These are phyloP conservation scores for Pichia sp. DNA, from an alignment of 1,139 yeast species.

Conservation along the genomic window DNA sequence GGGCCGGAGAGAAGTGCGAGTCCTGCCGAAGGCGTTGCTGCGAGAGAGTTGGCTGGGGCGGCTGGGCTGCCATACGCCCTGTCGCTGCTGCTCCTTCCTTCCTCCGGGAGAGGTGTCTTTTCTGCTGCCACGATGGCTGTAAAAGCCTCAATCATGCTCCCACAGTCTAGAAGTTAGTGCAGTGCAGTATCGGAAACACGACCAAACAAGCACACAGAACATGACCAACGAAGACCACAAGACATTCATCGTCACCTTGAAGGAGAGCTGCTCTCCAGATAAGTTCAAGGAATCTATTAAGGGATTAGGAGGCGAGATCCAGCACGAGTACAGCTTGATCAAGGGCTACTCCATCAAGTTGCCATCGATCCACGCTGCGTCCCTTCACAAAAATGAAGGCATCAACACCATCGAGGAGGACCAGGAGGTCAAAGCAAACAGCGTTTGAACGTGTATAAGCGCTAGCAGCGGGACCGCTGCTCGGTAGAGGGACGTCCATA, in stretches of 20 bases:
- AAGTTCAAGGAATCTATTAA: constrained; percentile 29
- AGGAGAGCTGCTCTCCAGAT: constrained; percentile 18
- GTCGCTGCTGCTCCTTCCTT: too few relatives aligned
- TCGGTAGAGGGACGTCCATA: background rate
- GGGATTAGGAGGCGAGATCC: constrained; percentile 58
- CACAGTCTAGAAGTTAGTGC: background rate
- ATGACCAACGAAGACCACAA: constrained; percentile 14
- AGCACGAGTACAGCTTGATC: constrained; percentile 61
- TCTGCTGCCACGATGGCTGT: too few relatives aligned
- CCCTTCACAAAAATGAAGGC: constrained; percentile 42
- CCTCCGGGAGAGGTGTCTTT: too few relatives aligned
- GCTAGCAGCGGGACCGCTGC: background rate
- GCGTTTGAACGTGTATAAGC: constrained; percentile 12
- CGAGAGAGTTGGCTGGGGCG: too few relatives aligned
- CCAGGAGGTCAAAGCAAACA: constrained; percentile 46
- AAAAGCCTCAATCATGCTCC: background rate
- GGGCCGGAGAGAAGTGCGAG: too few relatives aligned
- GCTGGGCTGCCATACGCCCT: too few relatives aligned
- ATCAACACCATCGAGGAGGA: constrained; percentile 59
- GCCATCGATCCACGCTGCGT: constrained; percentile 44
- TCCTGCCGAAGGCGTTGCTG: too few relatives aligned
- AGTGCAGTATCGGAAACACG: background rate
- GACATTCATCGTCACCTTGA: constrained; percentile 19
- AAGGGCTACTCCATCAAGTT: constrained; percentile 61
- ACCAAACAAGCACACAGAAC: background rate